Evolutionary conservation across 2,329 filamentous ascomycete genomes (phyloP).

Genomic region (Parastagonospora avenae): DNA sequence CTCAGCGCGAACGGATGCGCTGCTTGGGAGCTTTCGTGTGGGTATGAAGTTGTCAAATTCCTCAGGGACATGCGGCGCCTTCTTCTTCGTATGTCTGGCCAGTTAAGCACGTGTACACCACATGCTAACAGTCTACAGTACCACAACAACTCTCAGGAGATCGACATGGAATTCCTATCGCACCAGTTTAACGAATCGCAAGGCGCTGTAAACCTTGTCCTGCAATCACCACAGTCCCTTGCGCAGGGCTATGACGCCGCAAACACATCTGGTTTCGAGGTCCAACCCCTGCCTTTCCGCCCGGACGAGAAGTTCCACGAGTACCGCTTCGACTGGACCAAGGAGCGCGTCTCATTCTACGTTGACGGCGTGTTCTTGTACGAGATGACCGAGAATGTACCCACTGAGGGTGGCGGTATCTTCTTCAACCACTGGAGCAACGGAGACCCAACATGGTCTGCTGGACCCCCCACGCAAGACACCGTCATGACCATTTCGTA

Average conservation of each 20-base stretch:
- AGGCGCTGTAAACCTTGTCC: constrained; percentile 73
- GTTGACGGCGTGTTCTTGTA: constrained; percentile 66
- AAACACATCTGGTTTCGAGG: constrained; percentile 62
- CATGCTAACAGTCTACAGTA: constrained; percentile 58
- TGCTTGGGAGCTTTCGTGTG: constrained; percentile 73
- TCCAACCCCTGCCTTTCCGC: constrained; percentile 67
- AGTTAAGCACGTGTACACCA: not conserved
- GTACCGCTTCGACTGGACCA: constrained; percentile 77
- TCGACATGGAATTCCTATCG: constrained; percentile 81
- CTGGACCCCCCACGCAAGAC: constrained; percentile 68
- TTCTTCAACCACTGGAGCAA: constrained; percentile 80
- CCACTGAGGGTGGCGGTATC: constrained; percentile 66
- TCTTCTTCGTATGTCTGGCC: constrained; percentile 69
- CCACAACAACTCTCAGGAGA: constrained; percentile 78
- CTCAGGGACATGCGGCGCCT: constrained; percentile 74
- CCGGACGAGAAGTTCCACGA: constrained; percentile 72
- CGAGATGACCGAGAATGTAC: constrained; percentile 63
- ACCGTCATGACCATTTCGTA: constrained; percentile 69
- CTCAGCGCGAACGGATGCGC: constrained; percentile 63
- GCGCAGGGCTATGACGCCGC: constrained; percentile 66
- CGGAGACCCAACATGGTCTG: constrained; percentile 72
- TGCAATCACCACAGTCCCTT: constrained; percentile 68
- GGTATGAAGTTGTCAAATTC: constrained; percentile 67
- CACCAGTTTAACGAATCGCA: constrained; percentile 63
- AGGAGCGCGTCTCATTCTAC: constrained; percentile 68